Conservation (phyloP, 495 filamentous ascomycete genomes). For the Poronia punctata region DNA sequence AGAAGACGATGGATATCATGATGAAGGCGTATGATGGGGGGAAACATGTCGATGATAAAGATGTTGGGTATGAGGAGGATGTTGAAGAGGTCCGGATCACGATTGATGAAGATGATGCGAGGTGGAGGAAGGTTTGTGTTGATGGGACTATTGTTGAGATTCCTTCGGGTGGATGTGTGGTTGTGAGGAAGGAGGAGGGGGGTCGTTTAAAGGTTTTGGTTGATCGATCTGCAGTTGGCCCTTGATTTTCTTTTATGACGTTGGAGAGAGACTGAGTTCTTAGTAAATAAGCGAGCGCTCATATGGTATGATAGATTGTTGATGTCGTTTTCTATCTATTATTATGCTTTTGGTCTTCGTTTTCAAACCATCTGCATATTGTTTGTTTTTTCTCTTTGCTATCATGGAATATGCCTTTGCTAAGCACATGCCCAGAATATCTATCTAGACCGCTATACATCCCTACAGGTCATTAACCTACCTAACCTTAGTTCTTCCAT, state of each 20-base stretch:
- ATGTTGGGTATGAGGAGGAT: slow-evolving; percentile 56
- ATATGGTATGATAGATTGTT: no score
- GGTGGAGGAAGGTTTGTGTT: slow-evolving; percentile 79
- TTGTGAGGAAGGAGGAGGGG: slow-evolving; percentile 36
- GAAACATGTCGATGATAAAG: slow-evolving; percentile 47
- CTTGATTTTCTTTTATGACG: background rate
- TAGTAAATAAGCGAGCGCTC: no score
- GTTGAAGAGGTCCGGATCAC: slow-evolving; percentile 57
- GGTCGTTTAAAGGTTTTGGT: slow-evolving; percentile 30
- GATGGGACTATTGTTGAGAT: slow-evolving; percentile 80
- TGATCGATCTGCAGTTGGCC: slow-evolving; percentile 17
- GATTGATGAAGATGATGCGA: slow-evolving; percentile 54
- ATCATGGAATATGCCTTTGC: no score
- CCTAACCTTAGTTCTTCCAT: no score
- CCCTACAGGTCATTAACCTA: no score
- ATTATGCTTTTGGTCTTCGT: no score
- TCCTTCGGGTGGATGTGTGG: slow-evolving; percentile 63
- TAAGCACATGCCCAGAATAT: no score
- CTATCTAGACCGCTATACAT: no score
- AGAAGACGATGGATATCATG: slow-evolving; percentile 69
- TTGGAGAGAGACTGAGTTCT: no score
- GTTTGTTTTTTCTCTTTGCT: no score
- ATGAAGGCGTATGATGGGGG: slow-evolving; percentile 66
- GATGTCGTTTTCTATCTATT: no score
- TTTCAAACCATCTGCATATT: no score